These are phyloP conservation scores for Tanacetum coccineum DNA, from an alignment of 129 eudicot species.

Conservation along the genomic window DNA sequence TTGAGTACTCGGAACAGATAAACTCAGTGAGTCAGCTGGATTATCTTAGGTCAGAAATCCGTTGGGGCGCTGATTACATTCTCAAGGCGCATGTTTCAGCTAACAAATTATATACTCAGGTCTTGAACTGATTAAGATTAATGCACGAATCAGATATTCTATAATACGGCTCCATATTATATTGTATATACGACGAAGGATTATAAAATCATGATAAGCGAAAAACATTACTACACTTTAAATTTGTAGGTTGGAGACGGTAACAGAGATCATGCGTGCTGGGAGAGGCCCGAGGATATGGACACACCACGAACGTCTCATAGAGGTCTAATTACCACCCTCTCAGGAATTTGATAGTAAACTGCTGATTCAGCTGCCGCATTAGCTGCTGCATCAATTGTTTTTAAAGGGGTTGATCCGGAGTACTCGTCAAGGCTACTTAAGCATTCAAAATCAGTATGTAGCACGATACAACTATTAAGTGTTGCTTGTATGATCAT, in stretches of 20 bases:
- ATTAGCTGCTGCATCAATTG: conserved; percentile 66
- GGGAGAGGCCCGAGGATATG: no score
- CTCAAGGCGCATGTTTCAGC: conserved; percentile 61
- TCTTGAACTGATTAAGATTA: no score
- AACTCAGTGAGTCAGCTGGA: no score
- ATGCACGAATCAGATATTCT: background rate
- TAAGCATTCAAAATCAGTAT: no score
- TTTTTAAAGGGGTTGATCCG: conserved; percentile 43
- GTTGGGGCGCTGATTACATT: no score
- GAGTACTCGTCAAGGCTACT: no score
- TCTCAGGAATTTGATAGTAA: conserved; percentile 59
- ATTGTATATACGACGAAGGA: background rate
- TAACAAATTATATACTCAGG: conserved; percentile 71
- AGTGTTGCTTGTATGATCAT: no score
- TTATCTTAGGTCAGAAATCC: no score
- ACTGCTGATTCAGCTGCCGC: conserved; percentile 77
- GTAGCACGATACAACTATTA: no score
- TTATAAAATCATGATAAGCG: background rate
- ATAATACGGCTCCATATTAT: background rate
- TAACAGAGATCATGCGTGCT: no score
- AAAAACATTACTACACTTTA: background rate
- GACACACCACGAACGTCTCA: no score
- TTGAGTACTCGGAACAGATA: no score
- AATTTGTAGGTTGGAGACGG: conserved; percentile 63
- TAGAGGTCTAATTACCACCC: conserved; percentile 40